These are phyloP conservation scores for Globisporangium takayamanum DNA, from an alignment of 352 stramenopile genomes.

Conservation along the genomic window DNA sequence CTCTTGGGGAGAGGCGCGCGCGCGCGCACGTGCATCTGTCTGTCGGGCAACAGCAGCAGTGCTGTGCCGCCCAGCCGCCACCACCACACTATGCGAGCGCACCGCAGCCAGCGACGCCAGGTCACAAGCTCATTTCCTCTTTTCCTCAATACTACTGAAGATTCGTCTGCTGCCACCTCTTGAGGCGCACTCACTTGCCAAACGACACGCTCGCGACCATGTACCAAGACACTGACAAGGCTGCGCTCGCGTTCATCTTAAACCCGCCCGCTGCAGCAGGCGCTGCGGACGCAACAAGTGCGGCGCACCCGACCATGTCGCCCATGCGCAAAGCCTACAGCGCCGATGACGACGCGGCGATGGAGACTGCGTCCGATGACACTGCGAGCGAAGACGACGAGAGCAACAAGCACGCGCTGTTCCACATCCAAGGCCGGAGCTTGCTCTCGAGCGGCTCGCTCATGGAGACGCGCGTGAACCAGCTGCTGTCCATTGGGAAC, in stretches of 20 bases:
- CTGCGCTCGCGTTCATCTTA: slow-evolving; percentile 64
- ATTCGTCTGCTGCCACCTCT: not conserved
- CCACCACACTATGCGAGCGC: no score
- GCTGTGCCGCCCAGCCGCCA: no score
- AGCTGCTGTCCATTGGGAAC: slow-evolving; percentile 44
- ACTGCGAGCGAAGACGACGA: slow-evolving; percentile 31
- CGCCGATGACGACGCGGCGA: slow-evolving; percentile 17
- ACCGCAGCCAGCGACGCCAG: no score
- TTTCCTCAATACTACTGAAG: no score
- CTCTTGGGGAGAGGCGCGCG: no score
- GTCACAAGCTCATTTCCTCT: no score
- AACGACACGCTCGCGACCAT: slow-evolving; percentile 12
- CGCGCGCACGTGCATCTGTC: not conserved
- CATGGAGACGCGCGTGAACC: slow-evolving; percentile 50
- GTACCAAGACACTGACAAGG: slow-evolving; percentile 44
- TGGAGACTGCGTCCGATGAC: slow-evolving; percentile 18
- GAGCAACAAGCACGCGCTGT: slow-evolving; percentile 23
- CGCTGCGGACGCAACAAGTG: slow-evolving; percentile 5
- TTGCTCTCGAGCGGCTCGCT: slow-evolving; percentile 41
- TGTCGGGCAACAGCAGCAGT: not conserved
- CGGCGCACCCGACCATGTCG: slow-evolving; percentile 25
- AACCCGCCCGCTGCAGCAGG: slow-evolving; percentile 36
- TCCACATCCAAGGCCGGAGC: slow-evolving; percentile 45
- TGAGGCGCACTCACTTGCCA: no score
- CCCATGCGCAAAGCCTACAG: slow-evolving; percentile 31